Conservation (phyloP, 78 protist species). For the Planoprotostelium fungivorum region DNA sequence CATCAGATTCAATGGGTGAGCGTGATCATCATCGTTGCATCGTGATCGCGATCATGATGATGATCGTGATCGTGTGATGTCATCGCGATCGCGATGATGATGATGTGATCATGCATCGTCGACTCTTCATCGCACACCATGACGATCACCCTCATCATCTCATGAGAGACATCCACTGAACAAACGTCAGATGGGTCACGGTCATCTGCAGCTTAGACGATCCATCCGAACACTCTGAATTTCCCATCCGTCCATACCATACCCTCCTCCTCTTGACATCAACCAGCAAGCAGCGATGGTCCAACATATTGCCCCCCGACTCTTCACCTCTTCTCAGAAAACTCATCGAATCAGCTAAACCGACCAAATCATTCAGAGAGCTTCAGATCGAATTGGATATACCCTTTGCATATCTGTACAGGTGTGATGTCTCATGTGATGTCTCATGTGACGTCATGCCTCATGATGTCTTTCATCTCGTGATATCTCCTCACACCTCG, state of each 20-base stretch:
- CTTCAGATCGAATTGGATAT: conserved; percentile 53
- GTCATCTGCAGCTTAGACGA: conserved; percentile 21
- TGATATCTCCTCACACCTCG: too few relatives aligned
- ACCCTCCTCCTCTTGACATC: conserved; percentile 29
- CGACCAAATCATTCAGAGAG: conserved; percentile 48
- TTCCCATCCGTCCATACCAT: conserved; percentile 60
- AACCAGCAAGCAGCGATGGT: background rate
- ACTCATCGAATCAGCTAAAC: conserved; percentile 47
- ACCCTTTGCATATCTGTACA: conserved; percentile 35
- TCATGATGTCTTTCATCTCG: too few relatives aligned
- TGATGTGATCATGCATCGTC: too few relatives aligned
- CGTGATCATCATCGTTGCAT: too few relatives aligned
- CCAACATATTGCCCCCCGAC: conserved; percentile 21
- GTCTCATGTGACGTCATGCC: too few relatives aligned
- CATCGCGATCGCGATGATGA: too few relatives aligned
- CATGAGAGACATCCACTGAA: too few relatives aligned
- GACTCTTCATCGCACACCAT: too few relatives aligned
- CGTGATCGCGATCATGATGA: too few relatives aligned
- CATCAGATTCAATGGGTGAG: conserved; percentile 34
- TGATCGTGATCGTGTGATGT: too few relatives aligned
- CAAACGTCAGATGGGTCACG: conserved; percentile 4
- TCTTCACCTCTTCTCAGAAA: conserved; percentile 25
- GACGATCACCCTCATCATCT: too few relatives aligned
- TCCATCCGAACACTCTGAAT: conserved; percentile 26
- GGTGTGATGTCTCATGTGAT: background rate